These are phyloP conservation scores for Calophaca sinica DNA, from an alignment of 306 rosid species.

Conservation along the genomic window DNA sequence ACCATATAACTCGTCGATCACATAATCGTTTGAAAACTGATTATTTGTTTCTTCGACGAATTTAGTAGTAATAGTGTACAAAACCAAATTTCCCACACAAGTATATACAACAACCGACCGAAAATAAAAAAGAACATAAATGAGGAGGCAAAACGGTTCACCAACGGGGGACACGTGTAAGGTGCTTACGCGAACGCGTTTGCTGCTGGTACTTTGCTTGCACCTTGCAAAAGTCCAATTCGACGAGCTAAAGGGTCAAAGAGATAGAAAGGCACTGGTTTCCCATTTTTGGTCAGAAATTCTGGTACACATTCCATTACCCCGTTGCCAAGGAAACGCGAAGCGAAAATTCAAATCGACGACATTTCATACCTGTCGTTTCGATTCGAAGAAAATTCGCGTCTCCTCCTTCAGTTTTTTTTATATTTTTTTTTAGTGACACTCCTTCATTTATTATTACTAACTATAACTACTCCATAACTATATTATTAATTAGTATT, in stretches of 20 bases:
- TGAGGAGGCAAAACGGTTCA: not conserved
- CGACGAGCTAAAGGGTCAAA: not conserved
- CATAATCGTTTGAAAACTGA: too few relatives aligned
- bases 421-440: too few relatives aligned
- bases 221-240: not conserved
- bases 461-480: too few relatives aligned
- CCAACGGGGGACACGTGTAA: constrained; percentile 22
- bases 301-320: not conserved
- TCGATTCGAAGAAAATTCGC: not conserved
- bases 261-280: not conserved
- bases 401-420: not conserved
- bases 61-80: too few relatives aligned
- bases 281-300: not conserved
- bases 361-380: constrained; percentile 39
- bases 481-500: not conserved
- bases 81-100: too few relatives aligned
- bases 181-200: not conserved
- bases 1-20: too few relatives aligned
- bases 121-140: not conserved
- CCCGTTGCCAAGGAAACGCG: constrained; percentile 39
- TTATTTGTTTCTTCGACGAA: too few relatives aligned
- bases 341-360: constrained; percentile 25
- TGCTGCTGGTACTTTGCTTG: not conserved
- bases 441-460: too few relatives aligned
- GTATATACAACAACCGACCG: too few relatives aligned